Conservation (phyloP, 2,329 filamentous ascomycete genomes). For the Scytalidium sp. region DNA sequence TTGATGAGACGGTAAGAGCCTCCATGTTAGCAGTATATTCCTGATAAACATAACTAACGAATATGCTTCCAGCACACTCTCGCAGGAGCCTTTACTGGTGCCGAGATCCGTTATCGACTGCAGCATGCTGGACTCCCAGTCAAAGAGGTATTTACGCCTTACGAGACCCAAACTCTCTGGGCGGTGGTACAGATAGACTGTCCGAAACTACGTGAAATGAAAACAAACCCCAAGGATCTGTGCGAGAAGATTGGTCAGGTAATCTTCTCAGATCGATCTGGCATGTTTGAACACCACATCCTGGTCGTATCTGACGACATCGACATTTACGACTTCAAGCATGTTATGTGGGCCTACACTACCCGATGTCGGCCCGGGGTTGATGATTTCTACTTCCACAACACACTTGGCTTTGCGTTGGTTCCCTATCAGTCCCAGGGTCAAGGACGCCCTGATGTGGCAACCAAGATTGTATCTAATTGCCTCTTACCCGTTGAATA, state of each 20-base stretch:
- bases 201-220: conserved; percentile 51
- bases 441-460: conserved; percentile 21
- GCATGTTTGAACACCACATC: conserved; percentile 40
- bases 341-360: conserved; percentile 47
- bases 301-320: conserved; percentile 47
- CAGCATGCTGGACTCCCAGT: conserved; percentile 38
- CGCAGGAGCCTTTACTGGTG: conserved; percentile 40
- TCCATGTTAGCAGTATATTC: not conserved
- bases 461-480: conserved; percentile 45
- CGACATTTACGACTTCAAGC: conserved; percentile 41
- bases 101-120: conserved; percentile 36
- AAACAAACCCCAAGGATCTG: conserved; percentile 41
- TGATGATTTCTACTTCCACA: conserved; percentile 44
- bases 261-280: conserved; percentile 39
- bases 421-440: conserved; percentile 47
- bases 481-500: conserved; percentile 41
- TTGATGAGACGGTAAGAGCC: not conserved
- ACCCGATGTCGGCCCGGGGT: conserved; percentile 42
- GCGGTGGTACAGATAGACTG: conserved; percentile 54
- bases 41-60: not conserved
- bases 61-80: conserved; percentile 18
- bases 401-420: conserved; percentile 39
- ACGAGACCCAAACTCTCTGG: conserved; percentile 47
- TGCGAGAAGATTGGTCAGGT: conserved; percentile 38
- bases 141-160: conserved; percentile 39